Base-by-base conservation (phyloP, 1,284 basidiomycete species). In the Porogramme epimiltina region DNA sequence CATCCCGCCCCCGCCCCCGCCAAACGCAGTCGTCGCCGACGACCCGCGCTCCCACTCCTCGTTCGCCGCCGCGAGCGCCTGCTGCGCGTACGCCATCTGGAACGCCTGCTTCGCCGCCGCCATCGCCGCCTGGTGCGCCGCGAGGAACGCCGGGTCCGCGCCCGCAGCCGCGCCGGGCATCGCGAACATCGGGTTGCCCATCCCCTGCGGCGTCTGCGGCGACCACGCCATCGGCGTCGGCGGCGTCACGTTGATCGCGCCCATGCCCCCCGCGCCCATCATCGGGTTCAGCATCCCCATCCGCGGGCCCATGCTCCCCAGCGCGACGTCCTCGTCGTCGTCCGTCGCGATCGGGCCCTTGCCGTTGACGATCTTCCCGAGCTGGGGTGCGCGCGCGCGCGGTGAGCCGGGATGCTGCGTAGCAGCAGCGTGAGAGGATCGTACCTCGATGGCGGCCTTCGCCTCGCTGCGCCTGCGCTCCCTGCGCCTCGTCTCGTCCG, bases 31-130 rank as follows among this genome's bases (percentile, higher is more conserved):
- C 41, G 62, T 61, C 23, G 65, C 66, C 8, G 72, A 80, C 45
- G 88, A 90, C 10, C 82, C 79, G 37, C 89, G 82, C 64, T 93
- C 91, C 91, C 91, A 92, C 64, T 92, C 89, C 46, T 93, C 91
- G 22, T 80, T 88, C 13, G 90, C 90, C 13, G 82, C 81, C 2
- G 82, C 85, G 80, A 92, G 87, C 11, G 91, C 91, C 60, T 92
- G 89, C 66, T 91, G 90, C 4, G 90, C 90, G 43, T 91, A 87
- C 10, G 89, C 86, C 74, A 86, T 82, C 68, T 92, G 89, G 64
- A 91, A 92, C 2, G 90, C 84, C 65, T 92, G 91, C 67, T 92
- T 92, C 45, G 90, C 90, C 45, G 77, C 74, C 70, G 89, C 73
- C 80, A 93, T 88, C 2, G 89, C 89, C 53, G 88, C 88, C 62